Base-by-base conservation (phyloP, 2,329 filamentous ascomycete species). In the Arthrobotrys iridis region DNA sequence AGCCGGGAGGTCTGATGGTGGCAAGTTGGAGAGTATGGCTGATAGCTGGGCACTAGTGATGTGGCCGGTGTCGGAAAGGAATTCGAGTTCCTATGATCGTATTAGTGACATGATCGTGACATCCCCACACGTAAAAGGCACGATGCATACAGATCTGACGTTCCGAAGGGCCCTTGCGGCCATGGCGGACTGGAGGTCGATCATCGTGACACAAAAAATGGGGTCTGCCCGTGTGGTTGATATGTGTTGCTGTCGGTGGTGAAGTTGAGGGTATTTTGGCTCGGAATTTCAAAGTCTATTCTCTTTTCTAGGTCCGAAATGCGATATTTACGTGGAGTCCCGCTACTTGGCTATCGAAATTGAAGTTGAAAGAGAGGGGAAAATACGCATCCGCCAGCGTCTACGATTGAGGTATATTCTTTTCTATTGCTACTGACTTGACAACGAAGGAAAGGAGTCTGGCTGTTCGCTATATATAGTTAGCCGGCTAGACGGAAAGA, bases 101-200 rank as follows among this genome's bases (percentile, higher is more conserved):
- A 52, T 71, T 60, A 70, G 58, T 28, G 33, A 48, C n/a, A 3
- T 18, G 15, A 43, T 26, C 18, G n/a, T 28, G 11, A 37, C n/a
- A 37, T 24, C 18, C 15, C n/a, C 28, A 11, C 40, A 8, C n/a
- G 15, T 8, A 8, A 20, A 13, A n/a, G 22, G 24, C 46, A 50
- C 30, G 20, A 18, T 18, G 7, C 65, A 43, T 66, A 76, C 72
- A 57, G 64, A 43, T 59, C 40, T 43, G 50, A 76, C 55, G 41
- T 43, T 71, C 20, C 66, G 65, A n/a, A 76, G 43, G 50, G 72
- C 40, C 72, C 72, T 65, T 4, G 64, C 55, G 72, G 72, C 66
- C 72, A 76, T 71, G 33, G 72, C 72, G 11, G 63, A 41, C 60
- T 75, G 71, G 40, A 75, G 68, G 58, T 75, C 63, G 24, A 68